These are phyloP conservation scores for Hanseniaspora nectarophila DNA, from an alignment of 805 yeast genomes.

Conservation along the genomic window DNA sequence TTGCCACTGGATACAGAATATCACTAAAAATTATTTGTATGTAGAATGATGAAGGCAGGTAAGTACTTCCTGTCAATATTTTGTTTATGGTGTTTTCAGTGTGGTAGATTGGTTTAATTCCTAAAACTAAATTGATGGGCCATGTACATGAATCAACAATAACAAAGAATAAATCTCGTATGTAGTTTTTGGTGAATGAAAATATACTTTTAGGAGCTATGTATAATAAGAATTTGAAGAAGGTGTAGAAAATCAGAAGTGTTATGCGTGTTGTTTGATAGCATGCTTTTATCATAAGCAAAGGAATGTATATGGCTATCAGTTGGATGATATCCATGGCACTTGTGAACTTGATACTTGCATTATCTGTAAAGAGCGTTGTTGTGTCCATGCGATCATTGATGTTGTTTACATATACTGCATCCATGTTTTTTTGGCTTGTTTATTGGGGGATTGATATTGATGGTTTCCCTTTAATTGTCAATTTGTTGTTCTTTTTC, in stretches of 20 bases:
- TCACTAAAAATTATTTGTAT: background rate
- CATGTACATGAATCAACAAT: constrained; percentile 2
- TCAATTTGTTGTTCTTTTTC: too few species aligned
- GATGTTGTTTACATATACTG: background rate
- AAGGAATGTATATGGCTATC: background rate
- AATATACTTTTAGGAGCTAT: background rate
- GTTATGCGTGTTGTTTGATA: background rate
- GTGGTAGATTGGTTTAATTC: background rate
- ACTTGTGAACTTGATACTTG: background rate
- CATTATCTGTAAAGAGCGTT: background rate
- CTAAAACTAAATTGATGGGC: constrained; percentile 4
- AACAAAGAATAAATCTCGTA: background rate
- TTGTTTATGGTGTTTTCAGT: background rate
- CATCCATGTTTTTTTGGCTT: background rate
- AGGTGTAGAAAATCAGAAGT: background rate
- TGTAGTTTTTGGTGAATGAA: background rate
- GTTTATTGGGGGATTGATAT: background rate
- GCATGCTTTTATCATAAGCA: background rate
- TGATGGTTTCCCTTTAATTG: background rate
- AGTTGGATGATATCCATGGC: background rate
- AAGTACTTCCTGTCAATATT: background rate
- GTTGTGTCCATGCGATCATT: background rate
- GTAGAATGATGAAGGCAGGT: background rate
- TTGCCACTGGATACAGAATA: background rate
- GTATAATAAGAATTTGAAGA: background rate